Conservation (phyloP, 352 stramenopile species). For the Pythium volutum region DNA sequence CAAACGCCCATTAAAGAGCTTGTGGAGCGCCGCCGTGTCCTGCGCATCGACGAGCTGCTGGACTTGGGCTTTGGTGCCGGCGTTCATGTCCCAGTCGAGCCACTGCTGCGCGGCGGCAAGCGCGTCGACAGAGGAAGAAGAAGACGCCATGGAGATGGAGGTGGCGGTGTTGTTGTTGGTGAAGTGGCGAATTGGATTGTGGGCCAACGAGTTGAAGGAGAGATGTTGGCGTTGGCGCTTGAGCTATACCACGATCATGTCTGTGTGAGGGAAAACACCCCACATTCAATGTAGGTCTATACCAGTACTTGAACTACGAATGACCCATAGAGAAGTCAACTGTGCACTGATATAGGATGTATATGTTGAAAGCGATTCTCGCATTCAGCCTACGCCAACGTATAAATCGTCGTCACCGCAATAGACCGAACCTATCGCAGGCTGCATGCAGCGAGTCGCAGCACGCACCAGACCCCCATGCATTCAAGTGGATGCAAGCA, state of each 20-base stretch:
- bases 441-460: slow-evolving; percentile 18
- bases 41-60: slow-evolving; percentile 55
- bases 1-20: slow-evolving; percentile 80
- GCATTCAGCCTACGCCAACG: slow-evolving; percentile 20
- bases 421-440: slow-evolving; percentile 4
- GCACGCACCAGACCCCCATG: no score
- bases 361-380: slow-evolving; percentile 22
- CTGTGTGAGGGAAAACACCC: background rate
- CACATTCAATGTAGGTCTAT: background rate
- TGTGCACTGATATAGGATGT: slow-evolving; percentile 22
- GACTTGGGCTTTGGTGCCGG: slow-evolving; percentile 62
- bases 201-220: background rate
- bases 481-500: no score
- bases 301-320: slow-evolving; percentile 23
- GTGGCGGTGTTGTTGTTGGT: background rate
- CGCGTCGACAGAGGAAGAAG: slow-evolving; percentile 10
- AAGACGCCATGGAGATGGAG: background rate
- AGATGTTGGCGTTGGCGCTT: slow-evolving; percentile 7
- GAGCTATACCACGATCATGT: slow-evolving; percentile 15
- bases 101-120: slow-evolving; percentile 68
- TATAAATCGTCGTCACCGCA: slow-evolving; percentile 11
- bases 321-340: background rate
- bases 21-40: slow-evolving; percentile 47
- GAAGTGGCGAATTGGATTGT: background rate
- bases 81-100: slow-evolving; percentile 85